Evolutionary conservation across 768 basidiomycete genomes (phyloP).

Genomic region (Kwoniella newhampshirensis): DNA sequence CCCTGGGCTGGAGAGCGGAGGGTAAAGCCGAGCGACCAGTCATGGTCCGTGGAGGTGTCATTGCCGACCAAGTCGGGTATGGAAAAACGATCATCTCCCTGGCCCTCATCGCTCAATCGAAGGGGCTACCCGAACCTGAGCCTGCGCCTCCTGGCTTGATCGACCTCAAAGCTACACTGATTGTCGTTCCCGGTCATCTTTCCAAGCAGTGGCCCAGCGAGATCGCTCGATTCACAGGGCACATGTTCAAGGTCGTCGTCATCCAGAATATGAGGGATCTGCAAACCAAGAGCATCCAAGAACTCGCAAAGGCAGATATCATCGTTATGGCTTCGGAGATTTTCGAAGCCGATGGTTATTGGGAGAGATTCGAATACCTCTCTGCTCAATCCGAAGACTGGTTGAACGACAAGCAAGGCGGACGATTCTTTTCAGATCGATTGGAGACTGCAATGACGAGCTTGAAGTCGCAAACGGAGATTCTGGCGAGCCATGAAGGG

Average conservation of each 20-base stretch:
- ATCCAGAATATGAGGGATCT: constrained; percentile 70
- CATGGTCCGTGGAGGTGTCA: constrained; percentile 78
- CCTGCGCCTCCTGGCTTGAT: constrained; percentile 55
- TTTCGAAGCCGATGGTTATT: constrained; percentile 71
- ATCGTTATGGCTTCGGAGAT: constrained; percentile 80
- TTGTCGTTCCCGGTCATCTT: constrained; percentile 85
- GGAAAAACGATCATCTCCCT: constrained; percentile 95
- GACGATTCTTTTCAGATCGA: constrained; percentile 84
- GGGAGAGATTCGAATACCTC: constrained; percentile 47
- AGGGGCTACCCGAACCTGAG: constrained; percentile 48
- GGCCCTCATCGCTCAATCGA: constrained; percentile 72
- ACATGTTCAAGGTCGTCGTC: constrained; percentile 64
- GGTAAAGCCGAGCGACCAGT: constrained; percentile 78
- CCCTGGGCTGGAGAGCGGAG: constrained; percentile 92
- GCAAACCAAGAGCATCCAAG: constrained; percentile 69
- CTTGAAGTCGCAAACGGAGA: constrained; percentile 67
- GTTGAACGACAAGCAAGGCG: constrained; percentile 60
- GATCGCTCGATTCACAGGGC: constrained; percentile 72
- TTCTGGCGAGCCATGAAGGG: constrained; percentile 60
- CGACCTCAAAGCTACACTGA: constrained; percentile 73
- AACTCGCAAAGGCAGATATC: constrained; percentile 77
- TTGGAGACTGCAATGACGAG: constrained; percentile 64
- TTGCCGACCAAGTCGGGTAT: constrained; percentile 95
- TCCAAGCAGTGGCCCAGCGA: constrained; percentile 88
- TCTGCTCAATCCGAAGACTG: constrained; percentile 42